Base-by-base conservation (phyloP, 2,329 filamentous ascomycete genomes). In the Xylariaceae sp. region DNA sequence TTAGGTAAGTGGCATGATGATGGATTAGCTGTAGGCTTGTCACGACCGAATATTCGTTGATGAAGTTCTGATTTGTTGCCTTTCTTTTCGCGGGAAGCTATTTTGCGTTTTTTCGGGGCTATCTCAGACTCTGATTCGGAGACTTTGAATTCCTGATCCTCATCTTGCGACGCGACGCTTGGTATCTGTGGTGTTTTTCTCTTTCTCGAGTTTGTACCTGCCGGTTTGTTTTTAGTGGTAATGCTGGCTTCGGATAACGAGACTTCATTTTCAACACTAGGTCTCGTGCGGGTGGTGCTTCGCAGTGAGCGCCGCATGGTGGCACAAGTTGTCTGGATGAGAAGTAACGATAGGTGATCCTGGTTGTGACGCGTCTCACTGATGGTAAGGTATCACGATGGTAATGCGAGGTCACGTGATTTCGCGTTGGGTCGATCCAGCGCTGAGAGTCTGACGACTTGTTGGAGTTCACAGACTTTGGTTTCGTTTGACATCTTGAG, bases 271-370 rank as follows among this genome's bases (percentile, higher is more conserved):
- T 45, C n/a, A 14, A 18, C 22, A 10, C 39, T 17, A 18, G 52
- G 33, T 19, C 18, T 45, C 15, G 39, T 47, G 11, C 54, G 53
- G 30, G 45, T 48, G 5, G 40, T 43, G n/a, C 53, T 53, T 48
- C 62, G 58, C 11, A 48, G 52, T 19, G 62, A 62, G 36, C 62
- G 62, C 49, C 60, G 58, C 62, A 65, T 65, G 9, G n/a, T 56
- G 47, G 42, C 31, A 43, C n/a, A 14, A 6, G 19, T 2, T 19
- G 15, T 38, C 12, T 12, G 19, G 11, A 19, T 3, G 33, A 36
- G 12, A 14, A 5, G 12, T 36, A 9, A 12, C 10, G 12, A 36
- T 15, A 36, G 33, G 4, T 12, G 33, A 18, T 41, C 18, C 33
- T 12, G 38, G 38, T 14, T 12, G 15, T 1, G 39, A 11, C 22